Conservation (phyloP, 306 rosid genomes). For the Cicer pinnatifidum region DNA sequence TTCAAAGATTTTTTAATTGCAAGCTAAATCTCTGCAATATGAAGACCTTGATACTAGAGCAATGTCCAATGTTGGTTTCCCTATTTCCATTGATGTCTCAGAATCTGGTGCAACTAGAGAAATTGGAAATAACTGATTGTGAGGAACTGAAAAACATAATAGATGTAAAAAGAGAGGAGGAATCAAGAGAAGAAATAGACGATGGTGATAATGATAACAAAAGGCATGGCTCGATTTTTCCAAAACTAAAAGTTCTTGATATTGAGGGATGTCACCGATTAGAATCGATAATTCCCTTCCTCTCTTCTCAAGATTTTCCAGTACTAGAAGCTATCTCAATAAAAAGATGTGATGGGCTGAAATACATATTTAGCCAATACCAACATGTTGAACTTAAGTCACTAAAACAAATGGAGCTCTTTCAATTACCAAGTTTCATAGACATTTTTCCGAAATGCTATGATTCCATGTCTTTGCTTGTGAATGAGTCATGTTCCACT, state of each 20-base stretch:
- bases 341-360: background rate
- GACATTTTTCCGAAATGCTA: background rate
- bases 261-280: background rate
- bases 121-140: background rate
- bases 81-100: background rate
- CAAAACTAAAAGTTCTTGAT: background rate
- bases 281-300: background rate
- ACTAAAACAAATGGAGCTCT: rapidly evolving
- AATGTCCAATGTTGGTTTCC: background rate
- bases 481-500: background rate
- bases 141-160: background rate
- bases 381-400: background rate
- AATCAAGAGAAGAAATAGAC: too few species aligned
- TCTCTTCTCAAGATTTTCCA: background rate
- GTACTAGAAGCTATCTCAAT: background rate
- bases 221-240: background rate
- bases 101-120: background rate
- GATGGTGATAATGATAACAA: background rate
- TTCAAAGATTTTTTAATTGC: background rate
- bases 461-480: background rate
- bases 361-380: conserved; percentile 26
- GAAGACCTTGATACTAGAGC: rapidly evolving
- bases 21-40: conserved; percentile 1
- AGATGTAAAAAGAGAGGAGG: background rate
- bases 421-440: background rate